Base-by-base conservation (phyloP, 352 stramenopile species). In the Pythium aquatile region DNA sequence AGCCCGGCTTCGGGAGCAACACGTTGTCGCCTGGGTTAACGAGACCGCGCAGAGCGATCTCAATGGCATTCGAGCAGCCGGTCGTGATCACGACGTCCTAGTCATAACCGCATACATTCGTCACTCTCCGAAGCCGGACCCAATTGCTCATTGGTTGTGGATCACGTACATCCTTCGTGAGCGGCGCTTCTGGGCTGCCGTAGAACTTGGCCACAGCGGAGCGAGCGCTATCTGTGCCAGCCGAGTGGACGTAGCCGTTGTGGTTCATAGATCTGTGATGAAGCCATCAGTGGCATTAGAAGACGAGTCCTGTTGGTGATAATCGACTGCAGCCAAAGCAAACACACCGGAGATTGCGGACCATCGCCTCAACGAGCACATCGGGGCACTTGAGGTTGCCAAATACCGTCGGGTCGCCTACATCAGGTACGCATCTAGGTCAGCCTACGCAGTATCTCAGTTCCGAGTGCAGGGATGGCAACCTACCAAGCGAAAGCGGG, bases 201-300 rank as follows among this genome's bases (percentile, higher is more conserved):
- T 96, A 96, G 47, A 87, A 69, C 32, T 75, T 74, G 0, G 96
- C 94, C 61, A 99, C 96, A 7, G 94, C 92, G 42, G 78, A 69
- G 24, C 94, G 81, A 47, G 94, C 93, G 24, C 77, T 72, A 32
- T 85, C 73, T 10, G 83, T 89, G 32, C 96, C 96, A 29, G 83
- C 90, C 0, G 92, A 97, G 71, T 97, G 90, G 47, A 97, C 83
- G 70, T 98, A 98, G 24, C 94, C 90, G 66, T 97, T 94, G 69
- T 93, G 76, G 35, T 90, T 82, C 77, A 89, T 81, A 2, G 80
- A 88, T 8, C 81, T 90, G 53, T 9, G 16, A 28, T 4, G 13
- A 3, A 55, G 10, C 6, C 28, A 37, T 3, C 9, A 37, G 13
- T 24, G 7, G 10, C 3, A 4, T 55, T 37, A 55, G 47, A 14